Conservation (phyloP, 768 basidiomycete genomes). For the Hebeloma cylindrosporum region DNA sequence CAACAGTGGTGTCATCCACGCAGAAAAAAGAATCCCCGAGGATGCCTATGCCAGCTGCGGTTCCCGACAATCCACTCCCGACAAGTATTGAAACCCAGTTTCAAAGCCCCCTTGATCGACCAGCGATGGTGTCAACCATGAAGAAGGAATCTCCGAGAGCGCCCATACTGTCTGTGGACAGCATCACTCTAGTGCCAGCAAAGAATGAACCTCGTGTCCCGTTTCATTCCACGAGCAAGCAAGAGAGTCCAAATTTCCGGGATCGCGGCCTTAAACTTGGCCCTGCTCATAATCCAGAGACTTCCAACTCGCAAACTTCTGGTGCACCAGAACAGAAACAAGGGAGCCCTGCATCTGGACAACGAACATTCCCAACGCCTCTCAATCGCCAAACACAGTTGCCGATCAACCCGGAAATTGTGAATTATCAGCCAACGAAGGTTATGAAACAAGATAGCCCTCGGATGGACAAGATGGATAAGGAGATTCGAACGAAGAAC, state of each 20-base stretch:
- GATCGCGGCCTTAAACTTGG: background rate
- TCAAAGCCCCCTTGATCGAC: background rate
- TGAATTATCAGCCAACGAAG: background rate
- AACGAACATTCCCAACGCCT: background rate
- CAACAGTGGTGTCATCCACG: too few species aligned
- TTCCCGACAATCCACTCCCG: too few species aligned
- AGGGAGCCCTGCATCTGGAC: conserved; percentile 1
- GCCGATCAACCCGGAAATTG: background rate
- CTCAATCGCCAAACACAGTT: background rate
- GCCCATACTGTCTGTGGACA: too few species aligned
- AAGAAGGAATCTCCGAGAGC: too few species aligned
- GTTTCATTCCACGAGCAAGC: background rate
- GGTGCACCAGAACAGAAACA: background rate
- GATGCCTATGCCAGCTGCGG: too few species aligned
- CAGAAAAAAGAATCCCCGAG: too few species aligned
- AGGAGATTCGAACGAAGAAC: too few species aligned
- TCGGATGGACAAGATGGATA: background rate
- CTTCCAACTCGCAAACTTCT: background rate
- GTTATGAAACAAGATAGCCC: conserved; percentile 6
- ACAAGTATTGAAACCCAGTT: too few species aligned
- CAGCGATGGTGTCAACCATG: too few species aligned
- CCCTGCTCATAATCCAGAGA: background rate
- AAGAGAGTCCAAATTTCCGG: conserved; percentile 1
- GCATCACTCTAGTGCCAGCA: too few species aligned
- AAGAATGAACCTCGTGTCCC: too few species aligned